Percentiles rank a stretch among this genome's conserved stretches.
Conservation (phyloP, 1,284 basidiomycete genomes). For the Rhizoctonia solani region DNA sequence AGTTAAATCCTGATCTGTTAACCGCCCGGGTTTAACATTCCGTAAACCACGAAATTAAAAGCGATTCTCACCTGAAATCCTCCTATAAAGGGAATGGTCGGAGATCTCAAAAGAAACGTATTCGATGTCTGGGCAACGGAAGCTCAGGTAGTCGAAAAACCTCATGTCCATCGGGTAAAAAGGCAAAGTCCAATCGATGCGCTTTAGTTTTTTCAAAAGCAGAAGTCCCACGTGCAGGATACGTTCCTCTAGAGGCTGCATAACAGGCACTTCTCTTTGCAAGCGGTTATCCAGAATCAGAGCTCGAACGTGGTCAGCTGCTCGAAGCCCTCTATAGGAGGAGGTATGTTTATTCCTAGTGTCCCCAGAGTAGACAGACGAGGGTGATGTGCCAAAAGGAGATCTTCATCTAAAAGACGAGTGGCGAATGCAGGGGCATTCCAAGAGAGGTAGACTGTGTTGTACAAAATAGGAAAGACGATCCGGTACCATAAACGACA, state of each 20-base stretch:
- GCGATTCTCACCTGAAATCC: background rate
- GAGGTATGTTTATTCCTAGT: too few species aligned
- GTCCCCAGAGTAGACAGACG: background rate
- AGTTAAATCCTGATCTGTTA: background rate
- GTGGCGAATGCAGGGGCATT: conserved; percentile 16
- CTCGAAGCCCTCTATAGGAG: conserved; percentile 10
- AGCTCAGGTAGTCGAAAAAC: conserved; percentile 2
- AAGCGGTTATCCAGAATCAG: conserved; percentile 8
- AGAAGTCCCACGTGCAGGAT: conserved; percentile 10
- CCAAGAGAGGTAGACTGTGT: conserved; percentile 20
- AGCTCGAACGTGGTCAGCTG: background rate
- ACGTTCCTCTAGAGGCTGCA: conserved; percentile 1
- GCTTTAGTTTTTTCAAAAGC: conserved; percentile 10
- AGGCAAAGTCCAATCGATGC: conserved; percentile 20
- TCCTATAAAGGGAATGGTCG: background rate
- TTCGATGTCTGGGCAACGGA: background rate
- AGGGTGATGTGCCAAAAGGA: background rate
- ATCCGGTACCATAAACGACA: conserved; percentile 21
- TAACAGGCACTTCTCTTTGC: background rate
- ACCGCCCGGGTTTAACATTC: background rate
- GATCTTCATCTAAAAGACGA: conserved; percentile 21
- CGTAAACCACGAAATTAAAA: background rate
- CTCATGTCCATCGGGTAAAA: background rate
- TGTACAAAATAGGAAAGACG: conserved; percentile 10
- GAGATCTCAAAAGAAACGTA: conserved; percentile 24